phyloP scores from a whole-genome alignment of 2,329 filamentous ascomycete species.

The Colletotrichum theobromicola region DNA sequence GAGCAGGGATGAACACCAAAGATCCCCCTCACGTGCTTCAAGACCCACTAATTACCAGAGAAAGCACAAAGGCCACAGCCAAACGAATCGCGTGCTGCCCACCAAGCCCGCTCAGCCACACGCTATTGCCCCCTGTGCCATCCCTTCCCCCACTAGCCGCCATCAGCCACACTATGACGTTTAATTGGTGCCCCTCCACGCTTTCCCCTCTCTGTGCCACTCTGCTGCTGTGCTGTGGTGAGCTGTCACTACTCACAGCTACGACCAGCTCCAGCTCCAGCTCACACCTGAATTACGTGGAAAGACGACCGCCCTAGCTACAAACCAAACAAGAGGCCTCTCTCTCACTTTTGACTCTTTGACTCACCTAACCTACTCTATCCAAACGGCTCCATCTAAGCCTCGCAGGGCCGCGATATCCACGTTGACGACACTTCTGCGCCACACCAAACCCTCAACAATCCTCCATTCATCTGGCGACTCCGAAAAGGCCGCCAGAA shows the following conservation, averaged over 20 bases:
- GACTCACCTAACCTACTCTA: too few species aligned
- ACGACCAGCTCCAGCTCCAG: background rate
- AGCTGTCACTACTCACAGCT: background rate
- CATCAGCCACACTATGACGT: constrained; percentile 18
- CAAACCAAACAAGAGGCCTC: background rate
- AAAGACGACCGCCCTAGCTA: background rate
- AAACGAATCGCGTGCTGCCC: background rate
- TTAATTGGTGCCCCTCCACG: background rate
- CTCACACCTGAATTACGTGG: background rate
- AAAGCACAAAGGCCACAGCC: background rate
- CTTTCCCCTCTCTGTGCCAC: constrained; percentile 1
- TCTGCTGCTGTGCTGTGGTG: background rate
- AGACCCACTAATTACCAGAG: background rate
- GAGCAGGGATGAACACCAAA: background rate
- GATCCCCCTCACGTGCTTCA: too few species aligned
- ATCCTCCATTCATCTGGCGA: background rate
- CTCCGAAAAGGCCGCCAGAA: background rate
- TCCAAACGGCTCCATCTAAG: constrained; percentile 1
- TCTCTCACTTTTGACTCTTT: background rate
- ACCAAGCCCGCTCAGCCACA: constrained; percentile 2
- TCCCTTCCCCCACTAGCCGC: background rate
- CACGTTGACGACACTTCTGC: constrained; percentile 10
- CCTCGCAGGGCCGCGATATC: background rate
- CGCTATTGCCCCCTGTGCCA: background rate
- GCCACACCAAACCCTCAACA: background rate